phyloP scores from a whole-genome alignment of 2,329 filamentous ascomycete genomes.

The Colletotrichum tropicale region DNA sequence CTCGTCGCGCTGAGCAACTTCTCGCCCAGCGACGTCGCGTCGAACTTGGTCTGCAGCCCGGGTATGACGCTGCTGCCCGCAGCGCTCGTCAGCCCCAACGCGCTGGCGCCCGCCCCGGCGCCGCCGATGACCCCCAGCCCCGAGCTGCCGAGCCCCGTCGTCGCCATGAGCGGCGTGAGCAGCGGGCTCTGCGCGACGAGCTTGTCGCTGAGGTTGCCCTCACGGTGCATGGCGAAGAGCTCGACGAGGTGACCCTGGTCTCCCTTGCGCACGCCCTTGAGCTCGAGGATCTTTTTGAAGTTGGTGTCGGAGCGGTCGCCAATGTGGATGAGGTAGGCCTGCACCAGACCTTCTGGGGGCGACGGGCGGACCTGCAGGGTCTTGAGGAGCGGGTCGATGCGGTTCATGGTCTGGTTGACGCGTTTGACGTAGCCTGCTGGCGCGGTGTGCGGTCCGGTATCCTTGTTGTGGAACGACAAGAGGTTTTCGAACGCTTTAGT shows the following conservation, averaged over 20 bases:
- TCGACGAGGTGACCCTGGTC: slow-evolving; percentile 87
- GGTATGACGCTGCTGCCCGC: slow-evolving; percentile 33
- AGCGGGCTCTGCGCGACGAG: slow-evolving; percentile 74
- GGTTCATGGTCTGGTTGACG: slow-evolving; percentile 81
- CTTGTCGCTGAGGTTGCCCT: slow-evolving; percentile 73
- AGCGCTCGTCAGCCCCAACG: slow-evolving; percentile 34
- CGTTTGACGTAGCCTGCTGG: slow-evolving; percentile 79
- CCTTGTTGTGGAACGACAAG: slow-evolving; percentile 64
- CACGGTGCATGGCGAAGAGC: slow-evolving; percentile 80
- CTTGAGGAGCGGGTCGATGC: slow-evolving; percentile 92
- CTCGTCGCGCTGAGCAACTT: slow-evolving; percentile 87
- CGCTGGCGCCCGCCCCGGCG: slow-evolving; percentile 47
- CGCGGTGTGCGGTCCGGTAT: slow-evolving; percentile 41
- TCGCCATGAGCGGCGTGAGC: slow-evolving; percentile 68
- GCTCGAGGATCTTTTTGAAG: slow-evolving; percentile 93
- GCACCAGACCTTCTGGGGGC: slow-evolving; percentile 91
- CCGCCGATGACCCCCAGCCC: slow-evolving; percentile 39
- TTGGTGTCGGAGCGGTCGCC: slow-evolving; percentile 92
- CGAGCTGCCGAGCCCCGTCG: slow-evolving; percentile 39
- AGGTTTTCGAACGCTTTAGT: slow-evolving; percentile 80
- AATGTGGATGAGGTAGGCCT: slow-evolving; percentile 97
- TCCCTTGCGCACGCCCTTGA: slow-evolving; percentile 87
- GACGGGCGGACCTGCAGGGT: slow-evolving; percentile 92
- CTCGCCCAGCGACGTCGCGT: slow-evolving; percentile 82
- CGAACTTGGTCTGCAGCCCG: slow-evolving; percentile 66